phyloP scores from a whole-genome alignment of 805 yeast species.

The Saccharomycopsis sp. region DNA sequence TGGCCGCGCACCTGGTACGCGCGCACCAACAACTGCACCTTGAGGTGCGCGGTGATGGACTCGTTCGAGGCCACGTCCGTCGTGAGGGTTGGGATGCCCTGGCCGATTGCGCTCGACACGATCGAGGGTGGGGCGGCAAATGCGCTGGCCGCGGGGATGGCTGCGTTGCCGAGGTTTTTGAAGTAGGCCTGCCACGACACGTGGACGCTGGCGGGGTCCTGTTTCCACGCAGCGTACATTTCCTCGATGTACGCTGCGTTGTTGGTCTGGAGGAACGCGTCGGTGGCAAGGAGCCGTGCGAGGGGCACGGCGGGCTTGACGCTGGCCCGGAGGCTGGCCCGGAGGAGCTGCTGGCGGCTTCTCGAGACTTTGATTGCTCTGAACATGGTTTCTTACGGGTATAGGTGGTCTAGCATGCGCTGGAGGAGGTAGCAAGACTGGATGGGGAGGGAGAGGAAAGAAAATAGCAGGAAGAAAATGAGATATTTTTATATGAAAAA shows the following conservation, averaged over 20 bases:
- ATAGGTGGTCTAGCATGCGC: neutral
- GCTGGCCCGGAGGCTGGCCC: neutral
- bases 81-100: conserved; percentile 41
- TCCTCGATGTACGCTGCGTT: conserved; percentile 93
- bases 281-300: conserved; percentile 29
- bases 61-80: conserved; percentile 43
- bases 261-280: conserved; percentile 74
- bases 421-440: too few relatives aligned
- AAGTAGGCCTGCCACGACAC: conserved; percentile 96
- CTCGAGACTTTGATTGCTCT: conserved; percentile 13
- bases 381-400: conserved; percentile 11
- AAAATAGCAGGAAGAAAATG: too few relatives aligned
- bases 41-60: conserved; percentile 80
- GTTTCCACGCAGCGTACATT: conserved; percentile 92
- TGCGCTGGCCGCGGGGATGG: conserved; percentile 66
- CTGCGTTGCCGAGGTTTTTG: conserved; percentile 73
- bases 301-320: neutral
- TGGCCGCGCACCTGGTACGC: conserved; percentile 99
- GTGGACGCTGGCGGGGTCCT: conserved; percentile 88
- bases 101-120: conserved; percentile 73
- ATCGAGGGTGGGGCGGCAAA: conserved; percentile 89
- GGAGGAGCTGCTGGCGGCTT: neutral
- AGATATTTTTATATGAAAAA: too few relatives aligned
- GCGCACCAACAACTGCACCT: conserved; percentile 92
- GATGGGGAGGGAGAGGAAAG: too few relatives aligned